Conservation (phyloP, 2,329 filamentous ascomycete genomes). For the Fusarium gaditjirri region DNA sequence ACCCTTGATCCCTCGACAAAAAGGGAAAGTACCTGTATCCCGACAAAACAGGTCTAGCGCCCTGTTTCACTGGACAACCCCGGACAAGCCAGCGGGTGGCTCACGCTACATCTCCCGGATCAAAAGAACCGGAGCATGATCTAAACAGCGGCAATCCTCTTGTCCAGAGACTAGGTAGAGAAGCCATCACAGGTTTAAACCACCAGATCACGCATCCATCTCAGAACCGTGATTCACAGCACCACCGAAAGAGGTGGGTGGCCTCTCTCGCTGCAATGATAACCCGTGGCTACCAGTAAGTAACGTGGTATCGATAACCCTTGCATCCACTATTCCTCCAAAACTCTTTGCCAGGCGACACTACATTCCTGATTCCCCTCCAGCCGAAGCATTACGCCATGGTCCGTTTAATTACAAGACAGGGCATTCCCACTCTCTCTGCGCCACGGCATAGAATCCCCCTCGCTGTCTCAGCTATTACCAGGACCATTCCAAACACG, state of each 20-base stretch:
- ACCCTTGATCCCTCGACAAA: conserved; percentile 4
- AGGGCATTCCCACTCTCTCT: not conserved
- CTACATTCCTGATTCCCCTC: conserved; percentile 26
- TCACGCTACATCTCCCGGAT: conserved; percentile 10
- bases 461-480: conserved; percentile 24
- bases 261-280: conserved; percentile 7
- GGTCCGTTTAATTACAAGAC: conserved; percentile 22
- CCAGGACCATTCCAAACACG: conserved; percentile 33
- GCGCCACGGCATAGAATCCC: conserved; percentile 6
- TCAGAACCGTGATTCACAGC: not conserved
- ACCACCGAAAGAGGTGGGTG: not conserved
- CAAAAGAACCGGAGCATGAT: not conserved
- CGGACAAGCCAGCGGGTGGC: conserved; percentile 30
- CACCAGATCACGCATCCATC: conserved; percentile 11
- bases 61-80: conserved; percentile 38
- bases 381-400: not conserved
- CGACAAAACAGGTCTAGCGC: conserved; percentile 30
- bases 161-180: not conserved
- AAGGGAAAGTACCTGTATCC: conserved; percentile 1
- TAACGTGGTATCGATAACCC: not conserved
- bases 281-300: not conserved
- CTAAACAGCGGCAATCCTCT: conserved; percentile 7
- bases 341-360: not conserved
- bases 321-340: conserved; percentile 7
- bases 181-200: conserved; percentile 3